Percentiles rank a stretch among this genome's conserved stretches.
Conservation (phyloP, 306 rosid genomes). For the Trifolium subterraneum region DNA sequence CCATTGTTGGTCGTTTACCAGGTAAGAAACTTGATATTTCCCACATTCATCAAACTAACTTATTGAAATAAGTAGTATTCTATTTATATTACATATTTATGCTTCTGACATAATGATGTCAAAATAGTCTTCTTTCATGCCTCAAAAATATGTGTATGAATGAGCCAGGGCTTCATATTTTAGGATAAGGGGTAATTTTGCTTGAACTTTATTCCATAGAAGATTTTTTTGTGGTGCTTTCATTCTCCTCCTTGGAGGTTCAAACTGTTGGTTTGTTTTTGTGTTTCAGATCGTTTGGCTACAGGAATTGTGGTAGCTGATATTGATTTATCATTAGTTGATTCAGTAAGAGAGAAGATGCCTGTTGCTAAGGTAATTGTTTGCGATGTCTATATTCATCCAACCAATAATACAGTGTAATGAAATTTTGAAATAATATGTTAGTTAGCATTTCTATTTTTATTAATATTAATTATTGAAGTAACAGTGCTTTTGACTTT, state of each 20-base stretch:
- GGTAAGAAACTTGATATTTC: slow-evolving; percentile 58
- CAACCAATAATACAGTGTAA: no score
- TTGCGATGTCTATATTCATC: slow-evolving; percentile 19
- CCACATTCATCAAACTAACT: background rate
- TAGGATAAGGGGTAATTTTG: slow-evolving; percentile 25
- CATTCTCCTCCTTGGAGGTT: slow-evolving; percentile 30
- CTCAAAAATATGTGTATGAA: background rate
- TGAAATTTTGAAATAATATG: background rate
- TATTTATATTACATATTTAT: no score
- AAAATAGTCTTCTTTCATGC: slow-evolving; percentile 6
- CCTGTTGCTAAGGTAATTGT: slow-evolving; percentile 75
- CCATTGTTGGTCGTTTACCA: slow-evolving; percentile 72
- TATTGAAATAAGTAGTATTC: background rate
- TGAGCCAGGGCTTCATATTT: background rate
- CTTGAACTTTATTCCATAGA: slow-evolving; percentile 17
- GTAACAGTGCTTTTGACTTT: slow-evolving; percentile 6
- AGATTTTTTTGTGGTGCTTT: slow-evolving; percentile 1
- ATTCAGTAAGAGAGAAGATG: slow-evolving; percentile 83
- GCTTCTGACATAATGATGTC: background rate
- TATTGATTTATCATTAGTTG: slow-evolving; percentile 75
- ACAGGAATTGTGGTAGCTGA: slow-evolving; percentile 88
- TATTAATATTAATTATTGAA: background rate
- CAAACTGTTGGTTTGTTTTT: slow-evolving; percentile 29
- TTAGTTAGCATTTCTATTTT: background rate
- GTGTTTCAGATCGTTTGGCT: slow-evolving; percentile 69